Conservation (phyloP, 1,284 basidiomycete genomes). For the Cutaneotrichosporon arboriforme region DNA sequence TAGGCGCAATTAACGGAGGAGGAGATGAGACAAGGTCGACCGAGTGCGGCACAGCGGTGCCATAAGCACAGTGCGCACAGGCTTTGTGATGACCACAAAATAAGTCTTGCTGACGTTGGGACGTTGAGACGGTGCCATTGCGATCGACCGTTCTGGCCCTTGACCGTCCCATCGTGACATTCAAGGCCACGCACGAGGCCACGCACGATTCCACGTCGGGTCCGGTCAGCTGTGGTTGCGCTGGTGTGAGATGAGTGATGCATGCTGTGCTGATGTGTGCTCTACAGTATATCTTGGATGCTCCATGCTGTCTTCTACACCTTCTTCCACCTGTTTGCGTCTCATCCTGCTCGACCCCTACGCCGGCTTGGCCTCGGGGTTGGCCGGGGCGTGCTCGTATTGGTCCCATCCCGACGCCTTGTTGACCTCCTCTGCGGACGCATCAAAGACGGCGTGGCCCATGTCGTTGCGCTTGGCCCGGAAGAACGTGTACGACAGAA, state of each 20-base stretch:
- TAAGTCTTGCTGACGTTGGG: too few species aligned
- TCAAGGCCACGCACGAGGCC: too few species aligned
- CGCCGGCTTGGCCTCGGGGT: neutral
- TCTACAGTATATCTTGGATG: neutral
- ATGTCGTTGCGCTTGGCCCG: conserved; percentile 68
- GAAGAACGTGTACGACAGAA: conserved; percentile 97
- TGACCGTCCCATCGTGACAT: too few species aligned
- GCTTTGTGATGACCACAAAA: too few species aligned
- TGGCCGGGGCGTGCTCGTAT: conserved; percentile 33
- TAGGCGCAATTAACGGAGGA: conserved; percentile 2
- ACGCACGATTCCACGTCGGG: too few species aligned
- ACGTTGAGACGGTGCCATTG: conserved; percentile 2
- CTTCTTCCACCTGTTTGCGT: neutral
- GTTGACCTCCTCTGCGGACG: conserved; percentile 67
- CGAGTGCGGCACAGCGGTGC: neutral
- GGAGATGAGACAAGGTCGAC: neutral
- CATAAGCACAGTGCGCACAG: too few species aligned
- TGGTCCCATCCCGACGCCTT: conserved; percentile 63
- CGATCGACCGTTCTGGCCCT: neutral
- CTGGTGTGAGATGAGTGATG: conserved; percentile 6
- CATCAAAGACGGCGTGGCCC: conserved; percentile 81
- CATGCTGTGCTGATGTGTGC: conserved; percentile 1
- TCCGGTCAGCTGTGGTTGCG: neutral
- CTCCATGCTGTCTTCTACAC: neutral
- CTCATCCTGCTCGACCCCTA: neutral